phyloP scores from a whole-genome alignment of 176 grass and related monocot genomes.

The Phyllostachys edulis region DNA sequence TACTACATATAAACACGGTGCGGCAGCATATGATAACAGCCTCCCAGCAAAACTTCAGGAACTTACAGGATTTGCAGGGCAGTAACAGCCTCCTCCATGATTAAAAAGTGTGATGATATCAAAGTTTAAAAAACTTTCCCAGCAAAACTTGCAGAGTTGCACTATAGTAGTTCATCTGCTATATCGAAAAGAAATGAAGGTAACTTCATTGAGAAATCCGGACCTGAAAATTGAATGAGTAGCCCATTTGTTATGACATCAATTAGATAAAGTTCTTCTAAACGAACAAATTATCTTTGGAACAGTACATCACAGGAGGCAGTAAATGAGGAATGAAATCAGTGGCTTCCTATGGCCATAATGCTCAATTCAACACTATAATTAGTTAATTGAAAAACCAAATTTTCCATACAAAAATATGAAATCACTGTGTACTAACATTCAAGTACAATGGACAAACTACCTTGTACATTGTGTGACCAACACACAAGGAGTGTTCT shows the following conservation, averaged over 20 bases:
- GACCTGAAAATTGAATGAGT: slow-evolving; percentile 16
- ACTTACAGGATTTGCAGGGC: slow-evolving; percentile 22
- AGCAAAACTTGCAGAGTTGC: slow-evolving; percentile 19
- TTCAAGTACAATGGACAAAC: not conserved
- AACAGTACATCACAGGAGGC: not conserved
- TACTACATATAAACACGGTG: not conserved
- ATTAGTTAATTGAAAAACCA: not conserved
- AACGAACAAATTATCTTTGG: slow-evolving; percentile 11
- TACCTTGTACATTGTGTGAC: not conserved
- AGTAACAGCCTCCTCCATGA: slow-evolving; percentile 17
- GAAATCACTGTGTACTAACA: not conserved
- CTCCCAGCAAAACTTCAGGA: too few relatives aligned
- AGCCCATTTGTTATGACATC: slow-evolving; percentile 1
- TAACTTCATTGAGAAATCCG: not conserved
- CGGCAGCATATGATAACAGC: not conserved
- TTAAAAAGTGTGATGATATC: not conserved
- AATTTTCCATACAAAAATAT: slow-evolving; percentile 5
- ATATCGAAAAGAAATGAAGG: slow-evolving; percentile 4
- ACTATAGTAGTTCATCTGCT: slow-evolving; percentile 24
- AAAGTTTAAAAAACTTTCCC: slow-evolving; percentile 18
- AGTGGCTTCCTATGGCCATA: not conserved
- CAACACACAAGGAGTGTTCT: not conserved
- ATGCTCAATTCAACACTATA: not conserved
- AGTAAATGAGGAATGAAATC: not conserved
- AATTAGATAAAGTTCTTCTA: not conserved